Evolutionary conservation across 2,329 filamentous ascomycete species (phyloP).

Genomic region (Sporothrix brunneoviolacea): DNA sequence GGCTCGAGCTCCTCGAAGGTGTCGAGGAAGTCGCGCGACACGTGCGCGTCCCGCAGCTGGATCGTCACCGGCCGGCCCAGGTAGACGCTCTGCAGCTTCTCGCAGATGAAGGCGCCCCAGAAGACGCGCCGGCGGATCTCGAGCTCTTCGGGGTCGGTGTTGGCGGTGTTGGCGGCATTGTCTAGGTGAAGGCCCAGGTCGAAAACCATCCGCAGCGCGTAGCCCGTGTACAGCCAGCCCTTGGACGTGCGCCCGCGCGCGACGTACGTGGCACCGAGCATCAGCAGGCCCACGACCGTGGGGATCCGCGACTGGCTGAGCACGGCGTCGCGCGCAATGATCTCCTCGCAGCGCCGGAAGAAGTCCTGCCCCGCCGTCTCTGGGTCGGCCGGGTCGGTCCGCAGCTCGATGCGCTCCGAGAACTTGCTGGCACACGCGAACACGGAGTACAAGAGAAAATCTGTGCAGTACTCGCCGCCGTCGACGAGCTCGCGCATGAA

Average conservation of each 20-base stretch:
- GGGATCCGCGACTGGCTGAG: slow-evolving; percentile 21
- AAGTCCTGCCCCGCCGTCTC: slow-evolving; percentile 21
- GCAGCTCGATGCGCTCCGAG: slow-evolving; percentile 21
- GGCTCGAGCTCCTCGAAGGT: slow-evolving; percentile 30
- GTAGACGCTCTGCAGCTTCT: slow-evolving; percentile 28
- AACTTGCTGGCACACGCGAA: slow-evolving; percentile 26
- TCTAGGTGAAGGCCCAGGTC: slow-evolving; percentile 30
- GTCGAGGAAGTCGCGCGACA: slow-evolving; percentile 27
- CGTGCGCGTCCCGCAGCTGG: slow-evolving; percentile 26
- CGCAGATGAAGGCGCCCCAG: slow-evolving; percentile 30
- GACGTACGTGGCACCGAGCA: slow-evolving; percentile 24
- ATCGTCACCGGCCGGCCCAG: slow-evolving; percentile 29
- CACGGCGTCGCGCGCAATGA: slow-evolving; percentile 17
- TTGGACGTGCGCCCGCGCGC: slow-evolving; percentile 23
- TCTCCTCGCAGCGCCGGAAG: slow-evolving; percentile 22
- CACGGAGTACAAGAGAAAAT: slow-evolving; percentile 33
- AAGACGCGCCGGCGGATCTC: slow-evolving; percentile 29
- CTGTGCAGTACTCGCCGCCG: slow-evolving; percentile 30
- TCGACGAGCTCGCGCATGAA: slow-evolving; percentile 30
- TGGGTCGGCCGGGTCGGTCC: slow-evolving; percentile 15
- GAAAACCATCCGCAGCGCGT: slow-evolving; percentile 34
- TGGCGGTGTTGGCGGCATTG: slow-evolving; percentile 20
- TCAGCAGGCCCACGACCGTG: slow-evolving; percentile 22
- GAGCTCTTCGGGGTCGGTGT: slow-evolving; percentile 21
- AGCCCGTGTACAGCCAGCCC: slow-evolving; percentile 35